A percentile compares a stretch with the other conserved stretches of the same genome.
Conservation (phyloP, 805 yeast species). For the Pichia rugopelliculosa region DNA sequence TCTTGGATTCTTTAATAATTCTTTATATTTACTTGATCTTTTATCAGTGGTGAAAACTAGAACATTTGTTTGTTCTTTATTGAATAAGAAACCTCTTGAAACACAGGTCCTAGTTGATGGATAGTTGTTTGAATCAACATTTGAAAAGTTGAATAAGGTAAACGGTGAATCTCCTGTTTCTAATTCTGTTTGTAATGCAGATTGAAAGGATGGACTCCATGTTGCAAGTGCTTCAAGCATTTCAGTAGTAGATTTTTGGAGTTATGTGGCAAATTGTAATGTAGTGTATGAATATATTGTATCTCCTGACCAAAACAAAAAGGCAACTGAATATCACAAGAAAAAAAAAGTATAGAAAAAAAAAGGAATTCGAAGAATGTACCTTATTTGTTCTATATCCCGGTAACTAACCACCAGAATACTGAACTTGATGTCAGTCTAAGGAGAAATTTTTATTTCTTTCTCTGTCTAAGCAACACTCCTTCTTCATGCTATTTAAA, state of each 20-base stretch:
- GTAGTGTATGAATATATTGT: background rate
- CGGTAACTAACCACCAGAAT: background rate
- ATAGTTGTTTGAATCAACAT: conserved; percentile 44
- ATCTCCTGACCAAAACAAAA: background rate
- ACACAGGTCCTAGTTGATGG: conserved; percentile 70
- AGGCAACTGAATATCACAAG: background rate
- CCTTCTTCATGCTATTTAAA: too few relatives aligned
- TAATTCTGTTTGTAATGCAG: conserved; percentile 43
- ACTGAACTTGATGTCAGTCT: background rate
- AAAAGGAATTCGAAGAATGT: background rate
- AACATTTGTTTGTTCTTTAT: conserved; percentile 59
- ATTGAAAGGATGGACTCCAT: conserved; percentile 64
- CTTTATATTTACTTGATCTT: conserved; percentile 56
- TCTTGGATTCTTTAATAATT: conserved; percentile 42
- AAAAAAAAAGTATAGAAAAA: background rate
- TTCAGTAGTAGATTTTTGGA: background rate
- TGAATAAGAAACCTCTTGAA: conserved; percentile 67
- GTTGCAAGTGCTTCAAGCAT: conserved; percentile 45
- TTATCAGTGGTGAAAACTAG: conserved; percentile 65
- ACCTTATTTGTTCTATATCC: background rate
- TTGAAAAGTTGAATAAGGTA: conserved; percentile 59
- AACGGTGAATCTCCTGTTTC: conserved; percentile 36
- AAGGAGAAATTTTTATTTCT: background rate
- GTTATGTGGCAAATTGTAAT: background rate
- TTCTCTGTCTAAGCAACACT: too few relatives aligned